Percentiles rank a stretch among this genome's conserved stretches.
Evolutionary conservation across 2,329 filamentous ascomycete genomes (phyloP).

Genomic region (Talaromyces sp.): DNA sequence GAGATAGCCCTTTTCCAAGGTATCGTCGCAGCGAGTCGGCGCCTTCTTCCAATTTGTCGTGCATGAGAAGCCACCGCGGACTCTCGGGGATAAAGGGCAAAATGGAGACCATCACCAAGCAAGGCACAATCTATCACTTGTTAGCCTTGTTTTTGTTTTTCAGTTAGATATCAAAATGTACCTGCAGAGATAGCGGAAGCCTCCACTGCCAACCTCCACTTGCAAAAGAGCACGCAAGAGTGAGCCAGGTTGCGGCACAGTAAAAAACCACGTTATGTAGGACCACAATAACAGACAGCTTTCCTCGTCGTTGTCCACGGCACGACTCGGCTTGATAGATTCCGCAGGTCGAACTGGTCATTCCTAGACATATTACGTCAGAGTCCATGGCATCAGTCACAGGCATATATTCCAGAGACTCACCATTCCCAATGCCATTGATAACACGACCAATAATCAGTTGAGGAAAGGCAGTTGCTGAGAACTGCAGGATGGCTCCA

Average conservation of each 20-base stretch:
- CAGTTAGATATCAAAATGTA: slow-evolving; percentile 19
- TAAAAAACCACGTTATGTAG: slow-evolving; percentile 18
- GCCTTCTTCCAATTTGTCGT: slow-evolving; percentile 43
- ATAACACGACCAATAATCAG: slow-evolving; percentile 49
- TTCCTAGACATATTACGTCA: slow-evolving; percentile 38
- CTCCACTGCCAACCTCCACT: slow-evolving; percentile 17
- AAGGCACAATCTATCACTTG: slow-evolving; percentile 35
- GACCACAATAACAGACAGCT: slow-evolving; percentile 49
- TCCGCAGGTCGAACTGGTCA: slow-evolving; percentile 37
- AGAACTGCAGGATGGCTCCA: neutral
- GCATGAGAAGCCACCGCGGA: slow-evolving; percentile 36
- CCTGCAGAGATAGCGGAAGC: slow-evolving; percentile 39
- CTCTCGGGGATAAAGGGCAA: slow-evolving; percentile 31
- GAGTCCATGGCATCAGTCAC: neutral
- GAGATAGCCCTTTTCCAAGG: slow-evolving; percentile 21
- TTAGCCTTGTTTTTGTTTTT: neutral
- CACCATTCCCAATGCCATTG: slow-evolving; percentile 50
- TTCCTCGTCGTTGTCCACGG: slow-evolving; percentile 46
- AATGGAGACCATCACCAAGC: slow-evolving; percentile 37
- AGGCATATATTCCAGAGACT: slow-evolving; percentile 17
- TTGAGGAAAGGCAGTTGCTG: slow-evolving; percentile 29
- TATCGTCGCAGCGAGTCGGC: slow-evolving; percentile 42
- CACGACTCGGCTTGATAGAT: slow-evolving; percentile 46
- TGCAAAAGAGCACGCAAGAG: slow-evolving; percentile 22
- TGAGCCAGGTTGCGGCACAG: slow-evolving; percentile 29